Evolutionary conservation across 225 moss, liverwort and hornwort species (phyloP), one percentile per base, ranked within the genome.

Genomic region (Polytrichum commune): DNA sequence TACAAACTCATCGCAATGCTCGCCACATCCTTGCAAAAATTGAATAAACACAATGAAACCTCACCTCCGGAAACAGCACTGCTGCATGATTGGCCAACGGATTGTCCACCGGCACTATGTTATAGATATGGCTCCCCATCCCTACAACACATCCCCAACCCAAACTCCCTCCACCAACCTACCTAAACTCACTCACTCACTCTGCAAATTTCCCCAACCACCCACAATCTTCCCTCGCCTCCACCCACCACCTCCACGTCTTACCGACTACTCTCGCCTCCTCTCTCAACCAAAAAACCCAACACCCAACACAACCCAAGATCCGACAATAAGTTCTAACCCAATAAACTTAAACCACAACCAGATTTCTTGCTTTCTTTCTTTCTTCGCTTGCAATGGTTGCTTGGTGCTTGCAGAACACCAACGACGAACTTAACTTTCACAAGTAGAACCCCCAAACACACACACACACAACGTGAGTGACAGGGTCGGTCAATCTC

Each of bases 71-170:
- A 70, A 89, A 96, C 71, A 63, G 68, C 67, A 85, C 80, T 27
- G 92, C 83, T 4, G 93, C 81, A 77, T 96, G 96, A 24, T 72
- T 74, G 18, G 75, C 66, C 57, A 76, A 83, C n/a, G 76, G 78
- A 73, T 84, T 73, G 55, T 96, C 93, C 54, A 96, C 90, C n/a
- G 96, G 96, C 27, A 96, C 74, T 64, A 96, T 96, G 65, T 96
- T 96, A n/a, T 82, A 96, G 64, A 93, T 79, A 65, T 73, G 72
- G 30, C 72, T 76, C 65, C 32, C 81, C 88, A 88, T 88, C 75
- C 67, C 84, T 24, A 57, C 75, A 77, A 84, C 84, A 84, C 73
- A 29, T 54, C 65, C 32, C 24, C 60, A 32, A 5, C 29, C 70
- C 56, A 56, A 62, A 62, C 62, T 8, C 29, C 32, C 64, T 67